Conservation (phyloP, 78 protist genomes). For the Dictyostelium firmibasis region DNA sequence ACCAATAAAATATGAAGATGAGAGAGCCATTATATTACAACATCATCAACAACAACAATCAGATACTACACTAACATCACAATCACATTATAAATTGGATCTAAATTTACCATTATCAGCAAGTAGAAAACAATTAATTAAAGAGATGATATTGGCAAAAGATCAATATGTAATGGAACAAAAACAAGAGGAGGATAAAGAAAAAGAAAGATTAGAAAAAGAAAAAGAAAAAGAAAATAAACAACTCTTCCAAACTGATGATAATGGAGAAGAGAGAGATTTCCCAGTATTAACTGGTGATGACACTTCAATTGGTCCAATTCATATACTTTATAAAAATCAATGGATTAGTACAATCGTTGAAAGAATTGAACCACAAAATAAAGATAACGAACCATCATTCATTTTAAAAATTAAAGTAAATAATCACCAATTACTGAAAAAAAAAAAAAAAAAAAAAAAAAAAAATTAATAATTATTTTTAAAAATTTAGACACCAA, state of each 20-base stretch:
- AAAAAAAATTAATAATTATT: background rate
- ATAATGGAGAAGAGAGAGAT: slow-evolving; percentile 4
- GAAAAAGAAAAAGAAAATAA: slow-evolving; percentile 38
- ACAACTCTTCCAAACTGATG: slow-evolving; percentile 45
- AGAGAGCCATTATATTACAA: slow-evolving; percentile 28
- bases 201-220: background rate
- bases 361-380: slow-evolving; percentile 41
- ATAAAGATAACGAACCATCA: slow-evolving; percentile 57
- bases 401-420: slow-evolving; percentile 58
- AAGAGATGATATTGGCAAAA: background rate
- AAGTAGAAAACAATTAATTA: slow-evolving; percentile 1
- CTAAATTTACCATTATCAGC: background rate
- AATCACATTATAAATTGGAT: background rate
- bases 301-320: slow-evolving; percentile 60
- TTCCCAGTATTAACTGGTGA: slow-evolving; percentile 51
- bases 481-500: slow-evolving; percentile 27
- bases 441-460: background rate
- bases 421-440: background rate
- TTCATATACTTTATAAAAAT: slow-evolving; percentile 56
- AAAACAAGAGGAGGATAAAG: slow-evolving; percentile 1
- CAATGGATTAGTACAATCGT: slow-evolving; percentile 68
- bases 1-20: slow-evolving; percentile 38
- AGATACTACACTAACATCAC: background rate
- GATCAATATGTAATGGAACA: slow-evolving; percentile 3
- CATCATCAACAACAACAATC: background rate